Evolutionary conservation across 768 basidiomycete genomes (phyloP).

Genomic region (Gymnopilus junonius): DNA sequence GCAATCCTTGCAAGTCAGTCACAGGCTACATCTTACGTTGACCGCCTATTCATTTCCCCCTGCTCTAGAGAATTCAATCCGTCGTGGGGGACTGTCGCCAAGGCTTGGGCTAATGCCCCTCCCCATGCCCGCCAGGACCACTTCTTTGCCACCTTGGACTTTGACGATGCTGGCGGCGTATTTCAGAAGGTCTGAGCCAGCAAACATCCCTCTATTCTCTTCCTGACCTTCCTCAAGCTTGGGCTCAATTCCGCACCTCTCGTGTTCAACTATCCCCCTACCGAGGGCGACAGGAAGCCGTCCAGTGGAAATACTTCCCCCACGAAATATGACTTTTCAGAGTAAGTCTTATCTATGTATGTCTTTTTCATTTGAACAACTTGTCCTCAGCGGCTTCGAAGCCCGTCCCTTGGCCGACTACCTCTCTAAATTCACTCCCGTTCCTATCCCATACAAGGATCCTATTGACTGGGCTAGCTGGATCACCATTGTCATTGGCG

Average conservation of each 20-base stretch:
- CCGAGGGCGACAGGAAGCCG: slow-evolving; percentile 70
- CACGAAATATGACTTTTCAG: slow-evolving; percentile 77
- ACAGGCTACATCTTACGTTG: background rate
- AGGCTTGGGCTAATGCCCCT: slow-evolving; percentile 76
- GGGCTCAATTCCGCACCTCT: slow-evolving; percentile 85
- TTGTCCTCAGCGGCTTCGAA: slow-evolving; percentile 73
- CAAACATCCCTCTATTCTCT: background rate
- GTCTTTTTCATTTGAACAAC: background rate
- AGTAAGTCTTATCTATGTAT: slow-evolving; percentile 47
- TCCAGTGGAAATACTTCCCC: slow-evolving; percentile 58
- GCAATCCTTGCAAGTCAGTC: slow-evolving; percentile 90
- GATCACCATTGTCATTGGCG: slow-evolving; percentile 47
- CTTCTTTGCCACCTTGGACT: slow-evolving; percentile 94
- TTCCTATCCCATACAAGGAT: slow-evolving; percentile 79
- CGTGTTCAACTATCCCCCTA: slow-evolving; percentile 74
- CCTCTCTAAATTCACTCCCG: slow-evolving; percentile 74
- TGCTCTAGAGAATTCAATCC: slow-evolving; percentile 82
- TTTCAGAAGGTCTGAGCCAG: slow-evolving; percentile 72
- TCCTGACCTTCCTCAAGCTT: slow-evolving; percentile 51
- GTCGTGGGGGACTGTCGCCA: slow-evolving; percentile 78
- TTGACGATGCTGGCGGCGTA: slow-evolving; percentile 71
- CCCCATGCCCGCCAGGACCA: slow-evolving; percentile 71
- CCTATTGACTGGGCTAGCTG: slow-evolving; percentile 77
- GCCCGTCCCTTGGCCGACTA: slow-evolving; percentile 76
- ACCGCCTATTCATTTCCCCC: slow-evolving; percentile 10